These are phyloP conservation scores for Daldinia childiae DNA, from an alignment of 495 filamentous ascomycete species.

Conservation along the genomic window DNA sequence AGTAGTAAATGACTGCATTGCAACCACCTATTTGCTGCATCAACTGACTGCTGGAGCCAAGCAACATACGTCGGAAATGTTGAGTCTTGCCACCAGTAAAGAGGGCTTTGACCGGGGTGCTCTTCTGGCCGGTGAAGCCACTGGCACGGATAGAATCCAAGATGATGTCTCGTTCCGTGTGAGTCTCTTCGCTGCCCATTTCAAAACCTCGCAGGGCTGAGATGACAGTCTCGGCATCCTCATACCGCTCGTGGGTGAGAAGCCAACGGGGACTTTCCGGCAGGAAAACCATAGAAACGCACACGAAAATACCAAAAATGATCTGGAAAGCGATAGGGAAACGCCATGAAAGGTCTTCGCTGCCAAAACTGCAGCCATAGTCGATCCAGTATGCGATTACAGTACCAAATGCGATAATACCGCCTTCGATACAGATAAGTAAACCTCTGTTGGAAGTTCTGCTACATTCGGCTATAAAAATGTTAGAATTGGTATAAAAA, in stretches of 20 bases:
- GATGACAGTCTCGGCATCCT: slow-evolving; percentile 71
- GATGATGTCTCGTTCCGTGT: slow-evolving; percentile 66
- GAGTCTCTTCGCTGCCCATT: slow-evolving; percentile 61
- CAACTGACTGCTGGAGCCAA: slow-evolving; percentile 66
- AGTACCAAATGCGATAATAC: slow-evolving; percentile 75
- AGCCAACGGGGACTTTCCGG: slow-evolving; percentile 79
- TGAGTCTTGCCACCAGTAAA: slow-evolving; percentile 68
- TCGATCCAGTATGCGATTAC: slow-evolving; percentile 81
- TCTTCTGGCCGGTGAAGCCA: slow-evolving; percentile 48
- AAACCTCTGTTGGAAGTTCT: slow-evolving; percentile 75
- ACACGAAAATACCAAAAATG: slow-evolving; percentile 70
- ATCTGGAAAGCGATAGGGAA: slow-evolving; percentile 81
- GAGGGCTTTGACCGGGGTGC: slow-evolving; percentile 59
- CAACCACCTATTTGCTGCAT: slow-evolving; percentile 78
- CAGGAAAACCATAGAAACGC: slow-evolving; percentile 68
- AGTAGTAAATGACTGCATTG: slow-evolving; percentile 60
- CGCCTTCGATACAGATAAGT: slow-evolving; percentile 80
- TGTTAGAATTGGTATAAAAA: slow-evolving; percentile 17
- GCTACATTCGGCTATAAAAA: slow-evolving; percentile 55
- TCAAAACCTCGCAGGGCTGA: slow-evolving; percentile 67
- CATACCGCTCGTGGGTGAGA: slow-evolving; percentile 69
- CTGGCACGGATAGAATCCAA: slow-evolving; percentile 64
- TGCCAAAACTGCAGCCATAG: slow-evolving; percentile 72
- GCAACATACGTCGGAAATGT: slow-evolving; percentile 64
- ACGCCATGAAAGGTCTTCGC: slow-evolving; percentile 69